Evolutionary conservation across 441 rosid genomes (phyloP).

Genomic region (Arabidopsis hybrid): DNA sequence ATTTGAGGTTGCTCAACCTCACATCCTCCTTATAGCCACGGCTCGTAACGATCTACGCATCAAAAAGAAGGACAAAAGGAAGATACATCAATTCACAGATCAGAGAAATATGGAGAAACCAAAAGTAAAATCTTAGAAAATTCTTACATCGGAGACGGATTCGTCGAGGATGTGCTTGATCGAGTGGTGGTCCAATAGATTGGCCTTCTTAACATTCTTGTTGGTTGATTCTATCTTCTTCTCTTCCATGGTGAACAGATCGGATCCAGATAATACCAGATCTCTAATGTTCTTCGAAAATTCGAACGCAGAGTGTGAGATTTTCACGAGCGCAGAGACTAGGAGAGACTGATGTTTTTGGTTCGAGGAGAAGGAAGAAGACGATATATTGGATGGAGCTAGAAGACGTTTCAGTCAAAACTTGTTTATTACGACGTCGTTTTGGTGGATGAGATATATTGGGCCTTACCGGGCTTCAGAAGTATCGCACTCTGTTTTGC

Average conservation of each 20-base stretch:
- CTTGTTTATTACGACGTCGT: slow-evolving; percentile 8
- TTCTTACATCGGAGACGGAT: slow-evolving; percentile 78
- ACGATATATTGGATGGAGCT: slow-evolving; percentile 29
- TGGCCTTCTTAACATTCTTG: slow-evolving; percentile 78
- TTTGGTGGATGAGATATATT: not conserved
- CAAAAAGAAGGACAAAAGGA: not conserved
- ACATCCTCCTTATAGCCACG: slow-evolving; percentile 89
- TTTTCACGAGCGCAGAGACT: slow-evolving; percentile 23
- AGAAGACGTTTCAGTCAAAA: slow-evolving; percentile 38
- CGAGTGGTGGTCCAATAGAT: slow-evolving; percentile 90
- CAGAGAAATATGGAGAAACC: not conserved
- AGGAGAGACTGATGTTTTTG: slow-evolving; percentile 13
- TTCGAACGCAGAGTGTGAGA: not conserved
- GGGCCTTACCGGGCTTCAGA: slow-evolving; percentile 36
- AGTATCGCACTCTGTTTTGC: not conserved
- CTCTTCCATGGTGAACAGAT: slow-evolving; percentile 54
- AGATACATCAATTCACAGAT: slow-evolving; percentile 1
- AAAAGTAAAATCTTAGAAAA: slow-evolving; percentile 2
- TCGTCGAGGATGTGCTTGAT: slow-evolving; percentile 95
- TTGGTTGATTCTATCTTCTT: slow-evolving; percentile 56
- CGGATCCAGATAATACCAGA: slow-evolving; percentile 29
- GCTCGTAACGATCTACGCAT: slow-evolving; percentile 68
- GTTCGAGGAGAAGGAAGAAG: slow-evolving; percentile 11
- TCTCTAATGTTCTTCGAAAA: slow-evolving; percentile 17
- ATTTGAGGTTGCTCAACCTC: slow-evolving; percentile 78